These are phyloP conservation scores for Xylaria sp. DNA, from an alignment of 2,329 filamentous ascomycete species.

Conservation along the genomic window DNA sequence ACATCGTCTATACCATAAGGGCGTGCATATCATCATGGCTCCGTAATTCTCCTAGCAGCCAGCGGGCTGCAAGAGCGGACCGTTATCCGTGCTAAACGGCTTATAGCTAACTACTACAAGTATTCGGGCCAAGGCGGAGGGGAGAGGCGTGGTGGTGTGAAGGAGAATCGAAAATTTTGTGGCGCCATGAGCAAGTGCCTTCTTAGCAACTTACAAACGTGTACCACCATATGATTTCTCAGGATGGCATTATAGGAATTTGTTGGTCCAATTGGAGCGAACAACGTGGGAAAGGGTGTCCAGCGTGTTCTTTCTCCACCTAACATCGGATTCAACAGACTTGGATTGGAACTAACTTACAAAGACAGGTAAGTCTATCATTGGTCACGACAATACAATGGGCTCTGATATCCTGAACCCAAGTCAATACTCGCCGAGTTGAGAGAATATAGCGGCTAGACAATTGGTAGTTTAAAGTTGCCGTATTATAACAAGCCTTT, in stretches of 20 bases:
- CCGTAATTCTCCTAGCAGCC: constrained; percentile 31
- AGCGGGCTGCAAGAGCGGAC: constrained; percentile 42
- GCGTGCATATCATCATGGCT: constrained; percentile 38
- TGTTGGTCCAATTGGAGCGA: constrained; percentile 44
- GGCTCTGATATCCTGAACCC: constrained; percentile 21
- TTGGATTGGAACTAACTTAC: constrained; percentile 28
- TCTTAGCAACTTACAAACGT: constrained; percentile 37
- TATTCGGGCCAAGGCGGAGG: constrained; percentile 38
- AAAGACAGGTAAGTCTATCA: constrained; percentile 10
- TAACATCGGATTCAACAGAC: constrained; percentile 29
- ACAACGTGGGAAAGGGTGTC: constrained; percentile 45
- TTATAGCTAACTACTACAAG: constrained; percentile 23
- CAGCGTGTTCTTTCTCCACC: constrained; percentile 39
- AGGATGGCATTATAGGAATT: constrained; percentile 34
- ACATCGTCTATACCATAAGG: background rate
- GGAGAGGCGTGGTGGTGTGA: constrained; percentile 34
- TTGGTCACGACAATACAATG: constrained; percentile 24
- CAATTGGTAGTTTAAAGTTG: background rate
- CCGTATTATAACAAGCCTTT: background rate
- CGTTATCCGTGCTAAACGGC: constrained; percentile 39
- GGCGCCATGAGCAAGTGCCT: constrained; percentile 38
- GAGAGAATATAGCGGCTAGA: background rate
- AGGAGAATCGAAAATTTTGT: constrained; percentile 33
- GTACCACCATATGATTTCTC: constrained; percentile 34
- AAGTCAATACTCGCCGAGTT: no score